Percentiles rank a stretch among this genome's conserved stretches.
These are phyloP conservation scores for Brassica carinata DNA, from an alignment of 345 rosid species.

Conservation along the genomic window DNA sequence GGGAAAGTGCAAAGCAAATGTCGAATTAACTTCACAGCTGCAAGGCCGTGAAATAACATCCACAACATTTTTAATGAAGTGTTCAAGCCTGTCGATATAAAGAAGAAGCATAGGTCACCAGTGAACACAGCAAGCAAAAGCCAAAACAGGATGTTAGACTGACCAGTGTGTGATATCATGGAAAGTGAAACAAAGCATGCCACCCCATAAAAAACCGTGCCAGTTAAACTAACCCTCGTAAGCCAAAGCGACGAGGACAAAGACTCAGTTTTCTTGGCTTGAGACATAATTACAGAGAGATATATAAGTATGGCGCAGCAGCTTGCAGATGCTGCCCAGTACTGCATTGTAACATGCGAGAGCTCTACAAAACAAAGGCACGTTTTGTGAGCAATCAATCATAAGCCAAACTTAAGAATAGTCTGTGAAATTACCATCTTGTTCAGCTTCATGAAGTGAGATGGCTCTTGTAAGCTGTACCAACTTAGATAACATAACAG, in stretches of 20 bases:
- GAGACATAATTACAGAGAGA: slow-evolving; percentile 48
- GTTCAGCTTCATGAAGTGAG: slow-evolving; percentile 48
- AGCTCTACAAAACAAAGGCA: slow-evolving; percentile 51
- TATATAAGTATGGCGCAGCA: slow-evolving; percentile 68
- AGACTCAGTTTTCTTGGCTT: slow-evolving; percentile 24
- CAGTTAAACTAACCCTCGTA: slow-evolving; percentile 50
- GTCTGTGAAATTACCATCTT: slow-evolving; percentile 47
- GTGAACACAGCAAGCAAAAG: neutral
- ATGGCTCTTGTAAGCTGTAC: slow-evolving; percentile 75
- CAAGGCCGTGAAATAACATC: slow-evolving; percentile 78
- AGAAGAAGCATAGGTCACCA: slow-evolving; percentile 50
- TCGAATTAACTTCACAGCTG: slow-evolving; percentile 64
- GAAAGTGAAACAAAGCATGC: slow-evolving; percentile 59
- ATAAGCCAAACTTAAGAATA: neutral
- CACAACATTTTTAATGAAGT: slow-evolving; percentile 59
- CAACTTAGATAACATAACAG: slow-evolving; percentile 73
- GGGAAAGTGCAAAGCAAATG: slow-evolving; percentile 77
- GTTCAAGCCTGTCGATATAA: slow-evolving; percentile 63
- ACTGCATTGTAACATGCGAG: slow-evolving; percentile 68
- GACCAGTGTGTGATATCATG: slow-evolving; percentile 60
- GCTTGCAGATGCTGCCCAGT: slow-evolving; percentile 72
- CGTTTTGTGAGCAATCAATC: neutral
- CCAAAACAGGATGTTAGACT: slow-evolving; percentile 22
- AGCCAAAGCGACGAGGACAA: slow-evolving; percentile 42
- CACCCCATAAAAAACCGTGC: slow-evolving; percentile 49